Evolutionary conservation across 495 filamentous ascomycete species (phyloP).

Genomic region (Hypoxylon fragiforme): DNA sequence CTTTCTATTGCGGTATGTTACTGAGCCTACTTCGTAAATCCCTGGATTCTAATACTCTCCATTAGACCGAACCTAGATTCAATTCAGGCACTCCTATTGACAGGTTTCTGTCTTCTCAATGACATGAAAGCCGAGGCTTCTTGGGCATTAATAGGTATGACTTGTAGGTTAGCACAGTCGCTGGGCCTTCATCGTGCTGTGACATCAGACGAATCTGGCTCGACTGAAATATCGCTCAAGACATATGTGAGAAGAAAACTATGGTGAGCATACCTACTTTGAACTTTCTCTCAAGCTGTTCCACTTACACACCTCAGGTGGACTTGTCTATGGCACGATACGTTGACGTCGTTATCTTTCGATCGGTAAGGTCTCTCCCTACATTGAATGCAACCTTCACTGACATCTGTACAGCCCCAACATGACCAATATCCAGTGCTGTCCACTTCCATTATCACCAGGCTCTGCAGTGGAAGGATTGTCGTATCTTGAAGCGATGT

Average conservation of each 20-base stretch:
- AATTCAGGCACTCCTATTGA: constrained; percentile 59
- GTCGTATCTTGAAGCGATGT: constrained; percentile 59
- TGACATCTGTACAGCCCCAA: constrained; percentile 40
- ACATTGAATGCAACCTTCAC: not conserved
- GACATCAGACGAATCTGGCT: constrained; percentile 40
- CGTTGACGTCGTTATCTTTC: constrained; percentile 57
- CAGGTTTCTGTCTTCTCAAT: constrained; percentile 58
- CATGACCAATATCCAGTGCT: constrained; percentile 55
- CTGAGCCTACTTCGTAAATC: not conserved
- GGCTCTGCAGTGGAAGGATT: constrained; percentile 49
- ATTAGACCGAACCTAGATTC: constrained; percentile 58
- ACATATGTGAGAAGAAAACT: constrained; percentile 50
- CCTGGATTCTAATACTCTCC: not conserved
- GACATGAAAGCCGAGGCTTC: constrained; percentile 64
- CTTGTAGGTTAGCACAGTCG: constrained; percentile 58
- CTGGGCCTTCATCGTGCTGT: constrained; percentile 55
- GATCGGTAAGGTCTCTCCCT: constrained; percentile 46
- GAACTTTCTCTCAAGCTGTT: not conserved
- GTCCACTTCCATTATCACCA: constrained; percentile 50
- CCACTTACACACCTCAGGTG: constrained; percentile 45
- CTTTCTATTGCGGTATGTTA: constrained; percentile 51
- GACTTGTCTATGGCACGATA: constrained; percentile 62
- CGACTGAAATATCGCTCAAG: constrained; percentile 43
- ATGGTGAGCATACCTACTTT: constrained; percentile 42
- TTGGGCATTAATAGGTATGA: constrained; percentile 59